Evolutionary conservation across 768 basidiomycete genomes (phyloP).

Genomic region (Leccinellum luteum): DNA sequence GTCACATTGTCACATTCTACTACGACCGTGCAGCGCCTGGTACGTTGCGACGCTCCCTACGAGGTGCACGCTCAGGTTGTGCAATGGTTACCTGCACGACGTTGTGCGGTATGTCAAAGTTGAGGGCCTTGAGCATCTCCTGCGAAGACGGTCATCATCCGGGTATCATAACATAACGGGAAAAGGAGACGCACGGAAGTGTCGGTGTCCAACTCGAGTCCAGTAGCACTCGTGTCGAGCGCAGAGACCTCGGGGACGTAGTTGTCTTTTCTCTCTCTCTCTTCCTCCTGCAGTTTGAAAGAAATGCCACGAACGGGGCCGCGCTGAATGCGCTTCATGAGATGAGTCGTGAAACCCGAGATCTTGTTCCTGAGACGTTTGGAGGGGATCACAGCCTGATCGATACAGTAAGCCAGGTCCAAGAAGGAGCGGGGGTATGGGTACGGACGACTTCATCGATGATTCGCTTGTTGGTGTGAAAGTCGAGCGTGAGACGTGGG

Average conservation of each 20-base stretch:
- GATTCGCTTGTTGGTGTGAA: slow-evolving; percentile 99
- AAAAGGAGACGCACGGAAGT: slow-evolving; percentile 69
- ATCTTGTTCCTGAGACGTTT: slow-evolving; percentile 99
- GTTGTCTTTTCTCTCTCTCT: slow-evolving; percentile 99
- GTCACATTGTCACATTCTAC: background rate
- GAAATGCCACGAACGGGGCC: slow-evolving; percentile 99
- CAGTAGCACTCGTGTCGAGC: slow-evolving; percentile 71
- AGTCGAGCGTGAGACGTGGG: slow-evolving; percentile 98
- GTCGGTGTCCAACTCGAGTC: slow-evolving; percentile 86
- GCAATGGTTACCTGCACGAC: slow-evolving; percentile 65
- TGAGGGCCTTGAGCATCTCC: slow-evolving; percentile 87
- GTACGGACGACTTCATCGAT: slow-evolving; percentile 91
- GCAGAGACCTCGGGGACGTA: slow-evolving; percentile 98
- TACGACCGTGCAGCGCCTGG: slow-evolving; percentile 71
- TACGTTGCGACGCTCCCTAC: slow-evolving; percentile 75
- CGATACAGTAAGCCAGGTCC: background rate
- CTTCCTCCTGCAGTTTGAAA: slow-evolving; percentile 99
- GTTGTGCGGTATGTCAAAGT: slow-evolving; percentile 88
- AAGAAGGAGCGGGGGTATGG: slow-evolving; percentile 3
- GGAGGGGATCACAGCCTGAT: slow-evolving; percentile 90
- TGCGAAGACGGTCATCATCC: slow-evolving; percentile 26
- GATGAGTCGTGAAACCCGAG: slow-evolving; percentile 98
- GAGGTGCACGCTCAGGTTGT: slow-evolving; percentile 64
- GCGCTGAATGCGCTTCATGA: slow-evolving; percentile 99
- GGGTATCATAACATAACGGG: background rate